Base-by-base conservation (phyloP, 495 filamentous ascomycete genomes). In the Glarea lozoyensis region DNA sequence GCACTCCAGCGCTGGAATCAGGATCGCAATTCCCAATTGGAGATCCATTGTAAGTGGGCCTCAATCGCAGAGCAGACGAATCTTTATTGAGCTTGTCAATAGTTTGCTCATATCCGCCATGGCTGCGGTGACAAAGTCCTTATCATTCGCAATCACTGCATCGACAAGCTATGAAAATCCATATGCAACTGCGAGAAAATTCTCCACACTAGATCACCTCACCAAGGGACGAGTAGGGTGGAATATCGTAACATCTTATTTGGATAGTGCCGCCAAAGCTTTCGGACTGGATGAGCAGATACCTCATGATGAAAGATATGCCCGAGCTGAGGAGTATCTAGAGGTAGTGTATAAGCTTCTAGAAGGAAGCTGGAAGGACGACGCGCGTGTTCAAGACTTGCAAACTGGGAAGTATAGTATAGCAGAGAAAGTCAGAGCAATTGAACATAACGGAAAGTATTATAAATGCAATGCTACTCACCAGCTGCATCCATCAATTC, bases 291-390 rank as follows among this genome's bases (percentile, higher is more conserved):
- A 80, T 10, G 67, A 53, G 13, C 72, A 69, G 0, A 73, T 78
- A 23, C 69, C 75, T 37, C 80, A 84, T 59, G 79, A 84, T 52
- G 75, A 84, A 45, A 66, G 81, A 29, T 85, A 85, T 56, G 70
- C 67, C 13, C 61, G 75, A 24, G 79, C 79, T 10, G 75, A 82
- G 43, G 81, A 86, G 54, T 86, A 84, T 57, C 60, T 84, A 46
- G 64, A 70, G 31, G 76, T 84, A 4, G 69, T 81, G 45, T 84
- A 84, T 66, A 84, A 82, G 50, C 71, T 86, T 2, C 73, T 72
- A 57, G 73, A 84, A 49, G 77, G 76, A 13, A 82, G 78, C 11
- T 86, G 80, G 80, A 68, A 76, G 6, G 70, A 75, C 45, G 81
- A 86, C 46, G 76, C 81, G 24, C 76, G 42, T 79, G 51, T 52